These are phyloP conservation scores for Xylaria telfairii DNA, from an alignment of 495 filamentous ascomycete species.

Conservation along the genomic window DNA sequence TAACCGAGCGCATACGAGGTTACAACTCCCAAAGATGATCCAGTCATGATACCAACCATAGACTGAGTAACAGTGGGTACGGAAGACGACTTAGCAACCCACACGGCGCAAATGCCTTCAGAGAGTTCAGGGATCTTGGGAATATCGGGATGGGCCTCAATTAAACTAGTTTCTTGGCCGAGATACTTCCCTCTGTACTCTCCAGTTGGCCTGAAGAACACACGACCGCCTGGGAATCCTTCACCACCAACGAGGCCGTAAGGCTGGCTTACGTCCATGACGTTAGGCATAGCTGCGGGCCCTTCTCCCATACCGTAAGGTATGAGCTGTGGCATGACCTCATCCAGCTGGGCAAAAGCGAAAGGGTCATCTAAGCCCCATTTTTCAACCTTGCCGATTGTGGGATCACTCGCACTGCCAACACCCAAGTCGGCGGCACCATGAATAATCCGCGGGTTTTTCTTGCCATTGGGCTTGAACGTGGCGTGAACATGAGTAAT, in stretches of 20 bases:
- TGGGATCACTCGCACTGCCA: constrained; percentile 77
- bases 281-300: constrained; percentile 75
- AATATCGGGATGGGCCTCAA: constrained; percentile 64
- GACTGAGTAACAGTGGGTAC: constrained; percentile 77
- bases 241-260: constrained; percentile 86
- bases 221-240: constrained; percentile 78
- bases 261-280: constrained; percentile 85
- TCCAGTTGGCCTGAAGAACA: constrained; percentile 74
- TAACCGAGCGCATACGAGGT: constrained; percentile 80
- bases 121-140: constrained; percentile 67
- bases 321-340: constrained; percentile 73
- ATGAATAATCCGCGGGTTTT: constrained; percentile 78
- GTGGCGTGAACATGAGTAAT: constrained; percentile 77
- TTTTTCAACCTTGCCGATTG: constrained; percentile 75
- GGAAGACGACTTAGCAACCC: constrained; percentile 85
- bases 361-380: constrained; percentile 82
- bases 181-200: constrained; percentile 83
- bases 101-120: constrained; percentile 76
- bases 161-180: constrained; percentile 55
- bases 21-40: constrained; percentile 86
- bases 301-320: constrained; percentile 81
- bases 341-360: constrained; percentile 74
- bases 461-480: constrained; percentile 69
- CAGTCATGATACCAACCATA: constrained; percentile 79
- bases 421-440: constrained; percentile 77